phyloP scores from a whole-genome alignment of 1,139 yeast species.

The Suhomyces yuchorum region DNA sequence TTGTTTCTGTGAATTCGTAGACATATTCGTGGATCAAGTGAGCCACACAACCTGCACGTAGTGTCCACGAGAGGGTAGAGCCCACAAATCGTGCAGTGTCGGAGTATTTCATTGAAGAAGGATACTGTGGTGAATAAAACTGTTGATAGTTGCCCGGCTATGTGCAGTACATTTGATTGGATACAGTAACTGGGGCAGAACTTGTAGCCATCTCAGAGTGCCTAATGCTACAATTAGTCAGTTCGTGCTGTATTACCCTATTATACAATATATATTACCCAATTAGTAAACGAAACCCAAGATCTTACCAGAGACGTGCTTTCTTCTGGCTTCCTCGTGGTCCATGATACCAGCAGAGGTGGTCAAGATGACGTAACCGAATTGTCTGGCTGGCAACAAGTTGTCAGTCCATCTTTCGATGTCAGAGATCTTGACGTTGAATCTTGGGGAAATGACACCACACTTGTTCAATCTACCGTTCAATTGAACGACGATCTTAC shows the following conservation, averaged over 20 bases:
- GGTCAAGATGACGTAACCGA: conserved; percentile 94
- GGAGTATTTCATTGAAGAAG: conserved; percentile 12
- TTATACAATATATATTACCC: conserved; percentile 10
- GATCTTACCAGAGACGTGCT: conserved; percentile 98
- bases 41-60: conserved; percentile 67
- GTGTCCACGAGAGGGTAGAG: conserved; percentile 45
- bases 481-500: conserved; percentile 93
- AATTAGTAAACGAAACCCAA: conserved; percentile 84
- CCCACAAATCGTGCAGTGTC: conserved; percentile 35
- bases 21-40: conserved; percentile 68
- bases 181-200: too few relatives aligned
- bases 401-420: conserved; percentile 98
- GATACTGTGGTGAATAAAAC: not conserved
- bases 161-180: too few relatives aligned
- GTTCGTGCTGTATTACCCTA: conserved; percentile 8
- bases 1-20: conserved; percentile 78
- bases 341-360: conserved; percentile 99
- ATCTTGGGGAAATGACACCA: conserved; percentile 98
- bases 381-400: conserved; percentile 98
- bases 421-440: conserved; percentile 90
- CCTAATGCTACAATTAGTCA: not conserved
- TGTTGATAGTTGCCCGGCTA: not conserved
- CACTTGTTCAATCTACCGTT: conserved; percentile 98
- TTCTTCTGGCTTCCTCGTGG: conserved; percentile 99
- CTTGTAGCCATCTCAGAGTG: too few relatives aligned